Evolutionary conservation across 2,329 filamentous ascomycete genomes (phyloP).

Genomic region (Chaetomium sp.): DNA sequence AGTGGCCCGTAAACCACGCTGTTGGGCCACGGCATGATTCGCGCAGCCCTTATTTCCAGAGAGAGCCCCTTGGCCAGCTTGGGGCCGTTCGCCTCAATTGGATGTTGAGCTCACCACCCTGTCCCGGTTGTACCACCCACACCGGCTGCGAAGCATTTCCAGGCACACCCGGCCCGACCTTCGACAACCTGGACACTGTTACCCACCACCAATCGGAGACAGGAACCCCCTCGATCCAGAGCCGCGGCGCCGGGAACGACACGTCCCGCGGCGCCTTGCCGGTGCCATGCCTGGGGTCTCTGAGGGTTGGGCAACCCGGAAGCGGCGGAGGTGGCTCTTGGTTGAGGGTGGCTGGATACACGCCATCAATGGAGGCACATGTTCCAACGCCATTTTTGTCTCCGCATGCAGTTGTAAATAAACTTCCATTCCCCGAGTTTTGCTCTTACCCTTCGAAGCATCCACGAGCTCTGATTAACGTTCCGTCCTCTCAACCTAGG

Average conservation of each 20-base stretch:
- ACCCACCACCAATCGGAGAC: neutral
- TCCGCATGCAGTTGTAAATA: neutral
- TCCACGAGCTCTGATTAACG: neutral
- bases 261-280: neutral
- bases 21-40: neutral
- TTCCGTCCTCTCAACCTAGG: neutral
- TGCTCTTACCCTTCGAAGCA: neutral
- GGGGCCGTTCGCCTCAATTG: slow-evolving; percentile 8
- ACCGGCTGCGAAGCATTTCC: slow-evolving; percentile 9
- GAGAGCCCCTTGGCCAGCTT: neutral
- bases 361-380: neutral
- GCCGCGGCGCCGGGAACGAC: slow-evolving; percentile 7
- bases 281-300: slow-evolving; percentile 3
- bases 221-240: slow-evolving; percentile 3
- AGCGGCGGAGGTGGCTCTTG: neutral
- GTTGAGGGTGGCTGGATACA: too few species aligned
- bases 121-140: slow-evolving; percentile 18
- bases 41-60: slow-evolving; percentile 10
- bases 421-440: neutral
- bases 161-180: neutral
- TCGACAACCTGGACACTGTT: neutral
- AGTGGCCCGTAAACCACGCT: neutral
- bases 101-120: slow-evolving; percentile 8
- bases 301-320: neutral
- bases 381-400: neutral